Evolutionary conservation across 495 filamentous ascomycete genomes (phyloP).

Genomic region (Neurospora tetraspora): DNA sequence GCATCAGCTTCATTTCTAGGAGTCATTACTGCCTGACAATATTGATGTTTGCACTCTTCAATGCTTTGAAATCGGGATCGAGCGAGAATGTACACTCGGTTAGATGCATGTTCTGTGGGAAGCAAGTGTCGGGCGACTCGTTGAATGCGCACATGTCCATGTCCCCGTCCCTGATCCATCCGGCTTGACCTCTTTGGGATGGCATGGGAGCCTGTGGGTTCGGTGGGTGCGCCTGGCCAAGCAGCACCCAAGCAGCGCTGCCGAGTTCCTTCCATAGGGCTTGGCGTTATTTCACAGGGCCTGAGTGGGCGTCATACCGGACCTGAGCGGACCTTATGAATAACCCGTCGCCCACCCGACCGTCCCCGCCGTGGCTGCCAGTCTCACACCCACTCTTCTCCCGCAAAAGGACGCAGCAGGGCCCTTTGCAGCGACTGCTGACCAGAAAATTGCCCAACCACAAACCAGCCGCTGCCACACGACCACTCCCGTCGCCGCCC

Average conservation of each 20-base stretch:
- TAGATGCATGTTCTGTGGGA: neutral
- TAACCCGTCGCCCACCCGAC: neutral
- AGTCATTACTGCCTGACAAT: neutral
- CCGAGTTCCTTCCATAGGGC: neutral
- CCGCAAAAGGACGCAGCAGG: neutral
- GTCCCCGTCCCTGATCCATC: neutral
- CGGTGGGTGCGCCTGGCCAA: neutral
- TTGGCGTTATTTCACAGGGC: constrained; percentile 4
- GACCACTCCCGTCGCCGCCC: neutral
- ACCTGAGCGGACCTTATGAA: neutral
- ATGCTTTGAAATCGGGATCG: neutral
- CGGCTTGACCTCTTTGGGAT: neutral
- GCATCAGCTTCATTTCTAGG: neutral
- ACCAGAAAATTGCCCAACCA: neutral
- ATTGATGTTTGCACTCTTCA: neutral
- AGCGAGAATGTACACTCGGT: neutral
- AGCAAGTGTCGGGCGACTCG: neutral
- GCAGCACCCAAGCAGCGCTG: neutral
- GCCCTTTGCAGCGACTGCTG: neutral
- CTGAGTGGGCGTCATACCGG: neutral
- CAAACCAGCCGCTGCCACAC: neutral
- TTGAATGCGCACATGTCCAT: neutral
- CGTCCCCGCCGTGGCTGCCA: neutral
- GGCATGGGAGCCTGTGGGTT: neutral
- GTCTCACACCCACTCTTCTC: neutral